Conservation (phyloP, 192 early-diverging fungal species). For the Coemansia sp. region DNA sequence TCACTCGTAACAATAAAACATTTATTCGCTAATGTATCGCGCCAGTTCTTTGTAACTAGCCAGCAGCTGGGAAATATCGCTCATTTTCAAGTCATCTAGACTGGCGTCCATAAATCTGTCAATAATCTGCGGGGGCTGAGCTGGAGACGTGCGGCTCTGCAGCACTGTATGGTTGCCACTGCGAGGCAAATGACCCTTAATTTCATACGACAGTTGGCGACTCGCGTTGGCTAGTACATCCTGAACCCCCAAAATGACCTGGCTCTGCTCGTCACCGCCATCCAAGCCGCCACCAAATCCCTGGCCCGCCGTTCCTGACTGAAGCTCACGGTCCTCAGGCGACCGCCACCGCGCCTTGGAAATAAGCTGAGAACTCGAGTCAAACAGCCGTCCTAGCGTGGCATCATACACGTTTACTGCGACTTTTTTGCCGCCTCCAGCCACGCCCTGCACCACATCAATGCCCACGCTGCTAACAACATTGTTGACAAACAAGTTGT, state of each 20-base stretch:
- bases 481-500: slow-evolving; percentile 37
- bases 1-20: slow-evolving; percentile 5
- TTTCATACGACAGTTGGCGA: slow-evolving; percentile 43
- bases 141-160: not conserved
- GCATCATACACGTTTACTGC: slow-evolving; percentile 54
- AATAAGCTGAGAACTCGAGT: slow-evolving; percentile 32
- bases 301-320: not conserved
- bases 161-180: not conserved
- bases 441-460: slow-evolving; percentile 54
- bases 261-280: not conserved
- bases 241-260: slow-evolving; percentile 25
- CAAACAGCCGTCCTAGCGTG: slow-evolving; percentile 40
- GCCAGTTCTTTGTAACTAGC: slow-evolving; percentile 49
- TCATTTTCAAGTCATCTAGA: slow-evolving; percentile 25
- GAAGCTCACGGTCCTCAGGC: slow-evolving; percentile 30
- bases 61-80: slow-evolving; percentile 38
- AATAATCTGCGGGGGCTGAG: slow-evolving; percentile 1
- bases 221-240: slow-evolving; percentile 29
- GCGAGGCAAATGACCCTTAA: slow-evolving; percentile 38
- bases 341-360: slow-evolving; percentile 28
- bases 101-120: slow-evolving; percentile 18
- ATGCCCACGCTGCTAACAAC: slow-evolving; percentile 39
- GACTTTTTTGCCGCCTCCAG: slow-evolving; percentile 51
- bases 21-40: slow-evolving; percentile 19
- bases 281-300: not conserved